Conservation (phyloP, 2,329 filamentous ascomycete species). For the Paecilomyces niveus region DNA sequence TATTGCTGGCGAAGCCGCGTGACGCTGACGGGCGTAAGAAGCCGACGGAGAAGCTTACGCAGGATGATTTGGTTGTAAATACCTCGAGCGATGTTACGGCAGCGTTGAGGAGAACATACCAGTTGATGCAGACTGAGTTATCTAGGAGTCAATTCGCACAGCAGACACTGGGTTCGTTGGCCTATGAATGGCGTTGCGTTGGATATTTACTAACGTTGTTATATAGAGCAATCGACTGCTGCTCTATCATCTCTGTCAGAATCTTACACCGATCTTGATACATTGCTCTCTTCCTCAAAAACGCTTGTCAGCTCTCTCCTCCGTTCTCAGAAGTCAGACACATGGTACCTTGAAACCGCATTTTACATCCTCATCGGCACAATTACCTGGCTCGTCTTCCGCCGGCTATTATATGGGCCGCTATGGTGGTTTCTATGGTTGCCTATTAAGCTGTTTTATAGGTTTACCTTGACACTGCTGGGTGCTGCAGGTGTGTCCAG, state of each 20-base stretch:
- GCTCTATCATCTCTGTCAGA: slow-evolving; percentile 76
- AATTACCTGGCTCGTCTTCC: slow-evolving; percentile 77
- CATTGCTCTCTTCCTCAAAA: slow-evolving; percentile 65
- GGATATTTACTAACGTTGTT: slow-evolving; percentile 5
- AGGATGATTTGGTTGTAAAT: slow-evolving; percentile 65
- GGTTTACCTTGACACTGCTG: slow-evolving; percentile 50
- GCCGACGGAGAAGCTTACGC: slow-evolving; percentile 48
- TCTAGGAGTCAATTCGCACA: slow-evolving; percentile 82
- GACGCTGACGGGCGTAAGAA: slow-evolving; percentile 19
- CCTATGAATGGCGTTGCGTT: not conserved
- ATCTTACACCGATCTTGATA: slow-evolving; percentile 72
- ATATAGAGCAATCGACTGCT: slow-evolving; percentile 63
- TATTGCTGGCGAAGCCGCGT: slow-evolving; percentile 56
- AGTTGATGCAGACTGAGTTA: slow-evolving; percentile 77
- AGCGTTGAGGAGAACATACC: slow-evolving; percentile 76
- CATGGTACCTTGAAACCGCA: slow-evolving; percentile 91
- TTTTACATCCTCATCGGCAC: slow-evolving; percentile 75
- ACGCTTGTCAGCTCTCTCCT: slow-evolving; percentile 72
- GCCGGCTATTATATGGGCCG: slow-evolving; percentile 80
- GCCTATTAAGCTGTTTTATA: slow-evolving; percentile 63
- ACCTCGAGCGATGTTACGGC: slow-evolving; percentile 78
- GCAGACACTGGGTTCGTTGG: slow-evolving; percentile 58
- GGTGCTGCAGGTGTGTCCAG: slow-evolving; percentile 41
- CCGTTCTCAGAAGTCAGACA: slow-evolving; percentile 88
- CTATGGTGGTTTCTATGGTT: slow-evolving; percentile 83